A percentile compares a stretch with the other conserved stretches of the same genome.
These are phyloP conservation scores for Backusella morwellensis DNA, from an alignment of 192 early-diverging fungal genomes.

Conservation along the genomic window DNA sequence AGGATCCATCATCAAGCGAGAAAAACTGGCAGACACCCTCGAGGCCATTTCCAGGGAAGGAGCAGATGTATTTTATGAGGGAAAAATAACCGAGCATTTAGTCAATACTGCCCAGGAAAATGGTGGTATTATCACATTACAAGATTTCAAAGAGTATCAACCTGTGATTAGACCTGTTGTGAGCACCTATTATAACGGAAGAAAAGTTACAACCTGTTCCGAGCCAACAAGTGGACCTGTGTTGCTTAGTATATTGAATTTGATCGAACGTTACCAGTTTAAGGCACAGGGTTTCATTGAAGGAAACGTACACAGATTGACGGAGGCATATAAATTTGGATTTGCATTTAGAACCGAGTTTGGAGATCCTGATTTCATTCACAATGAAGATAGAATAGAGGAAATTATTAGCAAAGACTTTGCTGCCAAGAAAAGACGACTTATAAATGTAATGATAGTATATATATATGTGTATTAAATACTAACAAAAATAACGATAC, in stretches of 20 bases:
- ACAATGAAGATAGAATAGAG: constrained; percentile 55
- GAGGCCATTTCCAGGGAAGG: constrained; percentile 62
- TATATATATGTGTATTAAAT: neutral
- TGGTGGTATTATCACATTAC: constrained; percentile 74
- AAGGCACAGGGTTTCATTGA: constrained; percentile 50
- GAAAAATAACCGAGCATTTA: constrained; percentile 63
- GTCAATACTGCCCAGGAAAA: constrained; percentile 55
- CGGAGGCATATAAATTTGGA: constrained; percentile 86
- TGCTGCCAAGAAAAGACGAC: constrained; percentile 60
- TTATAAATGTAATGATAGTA: constrained; percentile 54
- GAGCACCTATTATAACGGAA: constrained; percentile 74
- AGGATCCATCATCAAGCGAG: constrained; percentile 63
- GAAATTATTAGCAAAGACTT: constrained; percentile 68
- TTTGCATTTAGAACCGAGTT: constrained; percentile 79
- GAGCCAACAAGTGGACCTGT: constrained; percentile 85
- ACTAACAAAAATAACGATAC: neutral
- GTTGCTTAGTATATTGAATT: constrained; percentile 80
- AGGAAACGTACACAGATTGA: constrained; percentile 74
- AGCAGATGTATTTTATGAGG: constrained; percentile 52
- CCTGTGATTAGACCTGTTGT: constrained; percentile 58
- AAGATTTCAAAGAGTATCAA: constrained; percentile 73
- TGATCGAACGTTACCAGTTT: constrained; percentile 81
- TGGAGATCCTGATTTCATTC: constrained; percentile 76
- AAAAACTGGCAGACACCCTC: constrained; percentile 57
- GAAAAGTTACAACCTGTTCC: constrained; percentile 64